Evolutionary conservation across 257 asterid species (phyloP), one percentile per base, ranked within the genome.

Genomic region (Solanum paucissectum): DNA sequence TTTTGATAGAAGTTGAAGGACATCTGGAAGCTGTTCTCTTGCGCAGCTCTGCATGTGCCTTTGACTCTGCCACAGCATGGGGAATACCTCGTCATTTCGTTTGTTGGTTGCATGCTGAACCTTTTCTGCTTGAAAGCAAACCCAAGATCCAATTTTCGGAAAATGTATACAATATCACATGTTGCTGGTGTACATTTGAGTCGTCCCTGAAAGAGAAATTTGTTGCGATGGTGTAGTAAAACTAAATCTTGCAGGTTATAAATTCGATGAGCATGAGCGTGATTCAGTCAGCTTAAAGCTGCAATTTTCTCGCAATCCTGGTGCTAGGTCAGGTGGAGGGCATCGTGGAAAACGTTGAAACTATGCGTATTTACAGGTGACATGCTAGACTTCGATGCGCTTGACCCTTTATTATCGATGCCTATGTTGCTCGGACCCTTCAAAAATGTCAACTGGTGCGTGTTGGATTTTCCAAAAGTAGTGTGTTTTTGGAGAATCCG

Each of bases 301-400:
- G 88, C 95, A 94, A 87, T 94, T 93, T 42, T 93, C 96, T 79
- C 95, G 94, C 87, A 42, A 90, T 88, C 93, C 94, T 58, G 98
- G 94, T 93, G 93, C 95, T 46, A 90, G 98, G 93, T 92, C 94
- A 77, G 95, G 94, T 87, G 93, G 93, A n/a, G 95, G 91, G 89
- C 88, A 76, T 83, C 94, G 94, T 23, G 93, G 93, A 71, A 93
- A 92, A 90, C 95, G 92, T 84, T 92, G 90, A 92, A 82, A 71
- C 68, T 89, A 14, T 91, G 36, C 83, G 76, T 88, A 83, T 83
- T 86, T 91, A 87, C 93, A 92, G 98, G 95, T 93, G 98, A 92
- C 69, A 92, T 52, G 88, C 89, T 93, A 89, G 46, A 60, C 86
- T 79, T 86, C 84, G 84, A 76, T 89, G 83, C 85, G 89, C 89